Conservation (phyloP, 345 rosid species). For the Eucalyptus sideroxylon region DNA sequence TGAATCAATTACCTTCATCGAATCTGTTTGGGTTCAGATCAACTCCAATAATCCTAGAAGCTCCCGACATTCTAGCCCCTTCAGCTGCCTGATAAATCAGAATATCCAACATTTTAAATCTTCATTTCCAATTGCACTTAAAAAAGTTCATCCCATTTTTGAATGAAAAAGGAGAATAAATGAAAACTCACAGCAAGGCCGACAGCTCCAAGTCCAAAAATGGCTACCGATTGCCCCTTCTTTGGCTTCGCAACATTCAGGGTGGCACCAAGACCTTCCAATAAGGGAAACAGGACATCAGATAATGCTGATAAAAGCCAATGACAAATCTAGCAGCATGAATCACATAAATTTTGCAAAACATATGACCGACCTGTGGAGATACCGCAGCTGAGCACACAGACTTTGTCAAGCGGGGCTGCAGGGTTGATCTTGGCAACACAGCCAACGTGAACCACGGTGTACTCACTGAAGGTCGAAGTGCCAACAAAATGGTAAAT, state of each 20-base stretch:
- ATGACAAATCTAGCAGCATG: neutral
- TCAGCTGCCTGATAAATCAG: constrained; percentile 12
- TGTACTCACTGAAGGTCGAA: constrained; percentile 28
- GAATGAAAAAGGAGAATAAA: neutral
- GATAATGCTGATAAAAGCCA: neutral
- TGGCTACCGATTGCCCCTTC: constrained; percentile 16
- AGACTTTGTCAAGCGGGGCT: constrained; percentile 39
- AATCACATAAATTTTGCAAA: neutral
- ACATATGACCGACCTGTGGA: constrained; percentile 14
- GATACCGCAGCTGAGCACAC: constrained; percentile 34
- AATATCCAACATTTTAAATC: neutral
- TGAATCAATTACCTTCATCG: constrained; percentile 3
- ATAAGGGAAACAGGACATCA: neutral
- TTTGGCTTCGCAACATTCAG: constrained; percentile 30
- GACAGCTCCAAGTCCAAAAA: constrained; percentile 21
- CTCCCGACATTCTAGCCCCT: constrained; percentile 23
- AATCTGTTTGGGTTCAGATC: constrained; percentile 23
- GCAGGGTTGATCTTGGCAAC: constrained; percentile 34
- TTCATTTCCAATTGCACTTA: neutral
- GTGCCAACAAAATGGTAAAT: constrained; percentile 25
- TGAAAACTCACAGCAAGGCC: constrained; percentile 11
- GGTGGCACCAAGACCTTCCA: constrained; percentile 27
- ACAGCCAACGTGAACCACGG: constrained; percentile 25
- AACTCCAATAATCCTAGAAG: constrained; percentile 20
- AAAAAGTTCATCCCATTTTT: neutral